Percentiles rank a stretch among this genome's conserved stretches.
Evolutionary conservation across 345 rosid species (phyloP).

Genomic region (Salix arbutifolia): DNA sequence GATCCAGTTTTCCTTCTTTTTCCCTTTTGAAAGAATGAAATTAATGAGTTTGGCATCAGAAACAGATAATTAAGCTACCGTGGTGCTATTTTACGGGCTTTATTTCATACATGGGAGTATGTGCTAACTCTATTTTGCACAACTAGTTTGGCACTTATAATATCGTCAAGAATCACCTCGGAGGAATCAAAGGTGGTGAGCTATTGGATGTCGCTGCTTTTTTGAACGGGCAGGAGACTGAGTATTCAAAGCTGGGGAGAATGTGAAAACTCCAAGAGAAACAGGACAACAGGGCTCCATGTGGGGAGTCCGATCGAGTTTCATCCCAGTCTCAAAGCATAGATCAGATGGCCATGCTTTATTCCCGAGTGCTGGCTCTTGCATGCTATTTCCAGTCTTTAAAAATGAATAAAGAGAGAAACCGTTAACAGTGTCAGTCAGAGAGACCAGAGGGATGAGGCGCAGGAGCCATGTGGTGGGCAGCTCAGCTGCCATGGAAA

Average conservation of each 20-base stretch:
- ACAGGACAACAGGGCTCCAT: constrained; percentile 63
- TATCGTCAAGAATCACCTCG: background rate
- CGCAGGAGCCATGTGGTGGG: constrained; percentile 53
- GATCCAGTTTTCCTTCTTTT: background rate
- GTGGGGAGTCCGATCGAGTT: constrained; percentile 25
- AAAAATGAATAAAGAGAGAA: background rate
- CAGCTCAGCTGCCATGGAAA: constrained; percentile 35
- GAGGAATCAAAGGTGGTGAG: background rate
- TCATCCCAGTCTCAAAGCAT: constrained; percentile 23
- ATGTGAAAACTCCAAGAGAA: constrained; percentile 66
- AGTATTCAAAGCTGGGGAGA: constrained; percentile 3
- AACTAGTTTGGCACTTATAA: background rate
- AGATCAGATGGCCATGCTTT: constrained; percentile 33
- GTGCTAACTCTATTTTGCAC: background rate
- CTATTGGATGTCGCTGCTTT: background rate
- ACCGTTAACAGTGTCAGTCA: constrained; percentile 19
- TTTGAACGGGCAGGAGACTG: constrained; percentile 3
- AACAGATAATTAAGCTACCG: background rate
- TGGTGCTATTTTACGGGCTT: background rate
- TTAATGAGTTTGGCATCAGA: background rate
- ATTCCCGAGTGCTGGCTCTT: constrained; percentile 29
- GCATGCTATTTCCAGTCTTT: constrained; percentile 1
- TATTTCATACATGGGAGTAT: background rate
- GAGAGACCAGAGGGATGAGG: background rate
- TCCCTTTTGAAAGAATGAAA: background rate